Base-by-base conservation (phyloP, 768 basidiomycete genomes). In the Pleurotus giganteus region DNA sequence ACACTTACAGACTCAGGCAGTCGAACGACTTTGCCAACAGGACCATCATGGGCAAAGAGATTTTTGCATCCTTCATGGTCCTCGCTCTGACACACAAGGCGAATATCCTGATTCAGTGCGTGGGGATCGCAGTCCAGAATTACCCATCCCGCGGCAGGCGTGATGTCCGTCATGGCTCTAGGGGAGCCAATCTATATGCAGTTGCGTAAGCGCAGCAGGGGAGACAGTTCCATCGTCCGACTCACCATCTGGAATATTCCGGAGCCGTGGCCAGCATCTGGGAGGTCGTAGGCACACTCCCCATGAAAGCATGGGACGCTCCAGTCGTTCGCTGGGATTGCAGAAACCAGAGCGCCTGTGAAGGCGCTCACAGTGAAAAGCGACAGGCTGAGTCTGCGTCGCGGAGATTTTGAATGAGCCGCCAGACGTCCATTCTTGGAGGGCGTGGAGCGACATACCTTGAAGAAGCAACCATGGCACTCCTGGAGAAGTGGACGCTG, bases 101-200 rank as follows among this genome's bases (percentile, higher is more conserved):
- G 46, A 29, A 47, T 47, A 4, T 28, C 31, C 29, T 47, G 46
- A 4, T 47, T 32, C 11, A 47, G 31, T n/a, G 26, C 26, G 15
- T 47, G 15, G 27, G 46, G 46, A n/a, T 47, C 46, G n/a, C 46
- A 47, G 26, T 47, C 46, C 46, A 47, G 29, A 24, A 47, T 31
- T 3, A 47, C 46, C 46, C 46, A 47, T 19, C 46, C 46, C 27
- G 46, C 46, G 12, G 46, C 46, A 29, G 46, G 13, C 6, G 46
- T 47, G 26, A 47, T 47, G 15, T 47, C 46, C 46, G 46, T 47
- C 26, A 47, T 19, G n/a, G 27, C 9, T 31, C 29, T 47, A 9
- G 46, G 46, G 15, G 46, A 47, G 26, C 46, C 46, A 47, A n/a
- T 15, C 46, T 47, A 31, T n/a, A 32, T 23, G 15, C 4, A 12